Evolutionary conservation across 768 basidiomycete species (phyloP).

Genomic region (Leccinum arenicola): DNA sequence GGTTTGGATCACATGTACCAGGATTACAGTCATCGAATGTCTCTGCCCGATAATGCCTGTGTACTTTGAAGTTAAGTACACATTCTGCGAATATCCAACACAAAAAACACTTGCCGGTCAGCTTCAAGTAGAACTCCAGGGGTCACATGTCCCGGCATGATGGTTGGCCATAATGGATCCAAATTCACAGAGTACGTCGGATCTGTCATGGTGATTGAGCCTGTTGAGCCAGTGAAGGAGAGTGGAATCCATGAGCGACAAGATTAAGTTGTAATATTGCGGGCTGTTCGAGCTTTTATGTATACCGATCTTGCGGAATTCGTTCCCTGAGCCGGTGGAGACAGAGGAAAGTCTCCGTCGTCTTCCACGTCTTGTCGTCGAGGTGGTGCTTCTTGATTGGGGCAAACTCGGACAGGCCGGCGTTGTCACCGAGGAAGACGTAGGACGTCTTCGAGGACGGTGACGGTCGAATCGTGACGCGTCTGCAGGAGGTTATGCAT

Average conservation of each 20-base stretch:
- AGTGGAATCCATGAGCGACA: not conserved
- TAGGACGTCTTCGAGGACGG: too few relatives aligned
- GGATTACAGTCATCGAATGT: not conserved
- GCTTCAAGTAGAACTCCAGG: not conserved
- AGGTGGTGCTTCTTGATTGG: too few relatives aligned
- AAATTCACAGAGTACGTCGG: too few relatives aligned
- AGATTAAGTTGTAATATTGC: too few relatives aligned
- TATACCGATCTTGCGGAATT: not conserved
- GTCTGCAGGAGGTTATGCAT: too few relatives aligned
- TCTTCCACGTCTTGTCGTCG: too few relatives aligned
- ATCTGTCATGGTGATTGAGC: not conserved
- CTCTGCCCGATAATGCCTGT: not conserved
- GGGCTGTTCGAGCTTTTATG: not conserved
- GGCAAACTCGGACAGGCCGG: too few relatives aligned
- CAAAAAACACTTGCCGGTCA: not conserved
- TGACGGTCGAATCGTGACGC: too few relatives aligned
- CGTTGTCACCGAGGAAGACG: too few relatives aligned
- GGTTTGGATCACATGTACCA: not conserved
- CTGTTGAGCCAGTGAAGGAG: not conserved
- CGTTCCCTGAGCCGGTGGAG: too few relatives aligned
- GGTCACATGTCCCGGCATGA: not conserved
- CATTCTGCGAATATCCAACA: not conserved
- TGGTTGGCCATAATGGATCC: not conserved
- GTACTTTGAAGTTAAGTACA: not conserved
- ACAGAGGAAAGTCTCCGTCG: too few relatives aligned